A percentile compares a stretch with the other conserved stretches of the same genome.
Conservation (phyloP, 2,329 filamentous ascomycete species). For the Mycosphaerelloides madeirae region DNA sequence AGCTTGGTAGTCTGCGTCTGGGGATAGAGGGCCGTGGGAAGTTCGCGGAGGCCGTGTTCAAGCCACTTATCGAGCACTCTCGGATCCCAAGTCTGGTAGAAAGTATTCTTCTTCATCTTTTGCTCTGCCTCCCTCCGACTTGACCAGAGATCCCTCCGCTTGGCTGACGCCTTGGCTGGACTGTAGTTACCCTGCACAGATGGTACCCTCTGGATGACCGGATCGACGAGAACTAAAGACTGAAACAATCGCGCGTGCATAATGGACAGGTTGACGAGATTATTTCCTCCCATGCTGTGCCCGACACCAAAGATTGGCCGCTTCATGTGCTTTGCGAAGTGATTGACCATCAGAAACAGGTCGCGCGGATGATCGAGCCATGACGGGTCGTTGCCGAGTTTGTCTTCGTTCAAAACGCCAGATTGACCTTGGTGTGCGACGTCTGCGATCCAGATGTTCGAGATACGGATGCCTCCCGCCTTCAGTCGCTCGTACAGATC, state of each 20-base stretch:
- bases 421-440: constrained; percentile 80
- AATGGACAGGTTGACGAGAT: constrained; percentile 66
- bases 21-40: constrained; percentile 37
- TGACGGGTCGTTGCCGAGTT: constrained; percentile 77
- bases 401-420: constrained; percentile 68
- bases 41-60: constrained; percentile 26
- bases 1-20: constrained; percentile 24
- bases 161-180: constrained; percentile 55
- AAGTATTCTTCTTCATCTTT: constrained; percentile 63
- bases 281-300: constrained; percentile 80
- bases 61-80: constrained; percentile 73
- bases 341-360: constrained; percentile 77
- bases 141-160: constrained; percentile 77
- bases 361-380: constrained; percentile 87
- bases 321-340: constrained; percentile 72
- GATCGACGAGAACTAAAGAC: constrained; percentile 74
- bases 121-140: constrained; percentile 64
- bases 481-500: constrained; percentile 62
- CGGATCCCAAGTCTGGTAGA: constrained; percentile 78
- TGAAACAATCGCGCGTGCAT: constrained; percentile 77
- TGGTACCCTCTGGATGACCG: constrained; percentile 60
- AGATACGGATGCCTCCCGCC: constrained; percentile 58
- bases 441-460: constrained; percentile 85
- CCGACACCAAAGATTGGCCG: constrained; percentile 79
- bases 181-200: constrained; percentile 36